Conservation (phyloP, 2,329 filamentous ascomycete genomes). For the Parastagonospora avenae region DNA sequence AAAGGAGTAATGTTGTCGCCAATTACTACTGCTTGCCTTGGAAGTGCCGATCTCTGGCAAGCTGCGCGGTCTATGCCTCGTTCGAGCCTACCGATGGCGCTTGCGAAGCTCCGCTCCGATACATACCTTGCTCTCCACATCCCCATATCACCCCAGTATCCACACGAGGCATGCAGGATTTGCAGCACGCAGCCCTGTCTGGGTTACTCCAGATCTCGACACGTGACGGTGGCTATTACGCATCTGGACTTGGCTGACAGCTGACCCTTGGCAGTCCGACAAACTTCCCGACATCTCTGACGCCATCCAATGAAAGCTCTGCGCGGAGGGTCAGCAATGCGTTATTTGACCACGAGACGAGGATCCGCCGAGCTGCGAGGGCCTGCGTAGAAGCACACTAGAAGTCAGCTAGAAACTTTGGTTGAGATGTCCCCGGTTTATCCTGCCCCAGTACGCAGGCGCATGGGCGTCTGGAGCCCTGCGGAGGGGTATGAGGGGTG, state of each 20-base stretch:
- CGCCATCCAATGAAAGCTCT: slow-evolving; percentile 1
- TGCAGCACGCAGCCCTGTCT: not conserved
- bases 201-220: not conserved
- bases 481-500: slow-evolving; percentile 2
- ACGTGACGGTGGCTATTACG: slow-evolving; percentile 2
- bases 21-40: not conserved
- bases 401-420: slow-evolving; percentile 26
- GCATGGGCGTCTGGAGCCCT: not conserved
- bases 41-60: too few species aligned
- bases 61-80: not conserved
- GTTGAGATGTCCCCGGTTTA: slow-evolving; percentile 14
- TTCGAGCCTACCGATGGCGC: not conserved
- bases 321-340: slow-evolving; percentile 1
- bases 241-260: not conserved
- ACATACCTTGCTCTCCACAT: not conserved
- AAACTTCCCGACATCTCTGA: slow-evolving; percentile 13
- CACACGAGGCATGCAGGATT: not conserved
- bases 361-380: not conserved
- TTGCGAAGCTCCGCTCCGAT: not conserved
- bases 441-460: slow-evolving; percentile 5
- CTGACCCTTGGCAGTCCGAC: slow-evolving; percentile 6
- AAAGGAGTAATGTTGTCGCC: not conserved
- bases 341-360: not conserved
- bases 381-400: slow-evolving; percentile 26
- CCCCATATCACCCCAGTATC: not conserved